These are phyloP conservation scores for Leavenworthia alabamica DNA, from an alignment of 345 rosid species.

Conservation along the genomic window DNA sequence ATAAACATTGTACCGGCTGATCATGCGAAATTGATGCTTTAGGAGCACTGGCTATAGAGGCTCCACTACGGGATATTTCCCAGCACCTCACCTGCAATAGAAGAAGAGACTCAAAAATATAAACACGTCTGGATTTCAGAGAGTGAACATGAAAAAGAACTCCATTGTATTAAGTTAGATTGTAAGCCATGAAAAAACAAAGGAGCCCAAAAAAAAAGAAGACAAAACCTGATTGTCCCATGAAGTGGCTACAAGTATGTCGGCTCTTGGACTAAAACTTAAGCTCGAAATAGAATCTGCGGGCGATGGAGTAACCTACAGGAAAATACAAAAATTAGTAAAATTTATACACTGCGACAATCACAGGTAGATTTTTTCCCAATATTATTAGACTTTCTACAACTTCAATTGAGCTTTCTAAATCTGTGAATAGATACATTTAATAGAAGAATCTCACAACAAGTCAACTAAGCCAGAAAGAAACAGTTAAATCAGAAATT, in stretches of 20 bases:
- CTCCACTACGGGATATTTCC: conserved; percentile 70
- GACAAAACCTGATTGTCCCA: conserved; percentile 95
- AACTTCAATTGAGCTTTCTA: neutral
- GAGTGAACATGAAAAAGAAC: neutral
- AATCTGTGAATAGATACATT: neutral
- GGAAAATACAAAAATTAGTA: neutral
- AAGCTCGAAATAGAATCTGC: conserved; percentile 84
- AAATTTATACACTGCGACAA: neutral
- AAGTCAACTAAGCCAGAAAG: neutral
- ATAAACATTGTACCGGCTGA: conserved; percentile 62
- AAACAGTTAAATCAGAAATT: neutral
- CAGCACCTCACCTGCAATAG: conserved; percentile 80
- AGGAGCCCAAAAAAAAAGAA: neutral
- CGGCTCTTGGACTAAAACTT: conserved; percentile 88
- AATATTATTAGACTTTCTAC: neutral
- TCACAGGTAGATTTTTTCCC: too few species aligned
- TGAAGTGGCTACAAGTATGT: conserved; percentile 79
- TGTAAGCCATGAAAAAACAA: neutral
- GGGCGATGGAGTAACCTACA: conserved; percentile 82
- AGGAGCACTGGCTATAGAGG: conserved; percentile 48
- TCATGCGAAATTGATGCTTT: conserved; percentile 86
- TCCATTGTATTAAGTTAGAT: neutral
- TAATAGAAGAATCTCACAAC: neutral
- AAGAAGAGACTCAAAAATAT: conserved; percentile 5
- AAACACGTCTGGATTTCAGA: neutral